Conservation (phyloP, 2,329 filamentous ascomycete genomes). For the Diaporthe eres region DNA sequence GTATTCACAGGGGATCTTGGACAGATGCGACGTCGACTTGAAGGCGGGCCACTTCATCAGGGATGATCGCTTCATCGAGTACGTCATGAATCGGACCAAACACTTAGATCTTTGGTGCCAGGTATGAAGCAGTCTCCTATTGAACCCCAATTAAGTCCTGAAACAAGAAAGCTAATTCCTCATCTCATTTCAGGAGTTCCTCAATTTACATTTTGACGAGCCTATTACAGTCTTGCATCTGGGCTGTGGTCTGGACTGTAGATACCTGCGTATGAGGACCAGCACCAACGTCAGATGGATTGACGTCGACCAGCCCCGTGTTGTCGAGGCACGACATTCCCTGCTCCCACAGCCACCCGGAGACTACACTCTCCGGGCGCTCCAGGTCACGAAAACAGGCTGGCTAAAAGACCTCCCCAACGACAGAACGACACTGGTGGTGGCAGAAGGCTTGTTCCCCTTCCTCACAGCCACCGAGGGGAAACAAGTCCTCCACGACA, state of each 20-base stretch:
- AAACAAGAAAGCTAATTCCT: neutral
- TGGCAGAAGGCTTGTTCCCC: slow-evolving; percentile 15
- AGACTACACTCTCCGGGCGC: slow-evolving; percentile 35
- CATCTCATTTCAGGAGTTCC: slow-evolving; percentile 4
- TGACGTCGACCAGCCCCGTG: slow-evolving; percentile 36
- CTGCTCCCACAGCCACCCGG: slow-evolving; percentile 24
- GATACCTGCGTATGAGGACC: slow-evolving; percentile 23
- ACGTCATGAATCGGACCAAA: slow-evolving; percentile 20
- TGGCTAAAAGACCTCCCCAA: slow-evolving; percentile 33
- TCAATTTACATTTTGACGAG: slow-evolving; percentile 13
- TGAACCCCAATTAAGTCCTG: neutral
- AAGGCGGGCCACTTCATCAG: neutral
- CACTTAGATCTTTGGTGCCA: slow-evolving; percentile 23
- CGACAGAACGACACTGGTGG: slow-evolving; percentile 24
- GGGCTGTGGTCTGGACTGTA: slow-evolving; percentile 38
- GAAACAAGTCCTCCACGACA: slow-evolving; percentile 6
- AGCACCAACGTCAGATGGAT: slow-evolving; percentile 39
- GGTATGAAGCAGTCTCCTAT: neutral
- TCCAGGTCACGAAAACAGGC: slow-evolving; percentile 28
- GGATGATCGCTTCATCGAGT: slow-evolving; percentile 22
- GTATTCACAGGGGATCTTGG: slow-evolving; percentile 27
- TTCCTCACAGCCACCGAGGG: neutral
- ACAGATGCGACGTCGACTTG: slow-evolving; percentile 31
- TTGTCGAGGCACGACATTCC: slow-evolving; percentile 31
- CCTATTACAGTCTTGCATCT: slow-evolving; percentile 37